These are phyloP conservation scores for Mortierella hygrophila DNA, from an alignment of 192 early-diverging fungal genomes.

Conservation along the genomic window DNA sequence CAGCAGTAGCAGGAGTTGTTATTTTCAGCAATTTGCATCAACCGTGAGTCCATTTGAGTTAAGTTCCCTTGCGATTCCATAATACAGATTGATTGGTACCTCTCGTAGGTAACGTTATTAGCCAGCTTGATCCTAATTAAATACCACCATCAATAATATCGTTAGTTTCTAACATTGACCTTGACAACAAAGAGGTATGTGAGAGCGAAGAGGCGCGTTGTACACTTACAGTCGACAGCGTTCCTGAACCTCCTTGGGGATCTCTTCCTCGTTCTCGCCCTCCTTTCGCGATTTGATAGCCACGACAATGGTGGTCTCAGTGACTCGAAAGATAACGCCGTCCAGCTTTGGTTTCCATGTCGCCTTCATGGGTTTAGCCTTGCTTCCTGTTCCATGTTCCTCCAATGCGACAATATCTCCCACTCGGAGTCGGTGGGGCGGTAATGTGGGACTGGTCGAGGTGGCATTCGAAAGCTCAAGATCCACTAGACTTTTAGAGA, in stretches of 20 bases:
- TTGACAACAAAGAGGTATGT: not conserved
- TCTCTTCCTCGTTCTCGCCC: slow-evolving; percentile 62
- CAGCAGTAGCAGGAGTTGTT: not conserved
- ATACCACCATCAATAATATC: slow-evolving; percentile 32
- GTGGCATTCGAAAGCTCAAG: slow-evolving; percentile 70
- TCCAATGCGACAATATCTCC: slow-evolving; percentile 83
- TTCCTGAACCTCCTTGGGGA: slow-evolving; percentile 73
- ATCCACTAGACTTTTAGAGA: slow-evolving; percentile 67
- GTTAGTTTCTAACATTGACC: not conserved
- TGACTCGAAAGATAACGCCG: slow-evolving; percentile 70
- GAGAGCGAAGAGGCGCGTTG: slow-evolving; percentile 56
- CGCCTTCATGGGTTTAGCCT: slow-evolving; percentile 58
- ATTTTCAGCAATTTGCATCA: not conserved
- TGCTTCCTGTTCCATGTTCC: slow-evolving; percentile 59
- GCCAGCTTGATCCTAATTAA: slow-evolving; percentile 56
- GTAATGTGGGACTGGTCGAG: slow-evolving; percentile 62
- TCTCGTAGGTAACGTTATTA: slow-evolving; percentile 65
- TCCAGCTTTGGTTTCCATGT: slow-evolving; percentile 46
- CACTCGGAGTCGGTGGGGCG: slow-evolving; percentile 68
- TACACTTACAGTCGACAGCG: slow-evolving; percentile 72
- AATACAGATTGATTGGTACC: slow-evolving; percentile 23
- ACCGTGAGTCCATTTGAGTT: not conserved
- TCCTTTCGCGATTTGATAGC: slow-evolving; percentile 63
- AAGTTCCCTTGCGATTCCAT: not conserved
- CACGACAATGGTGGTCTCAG: slow-evolving; percentile 72